Evolutionary conservation across 306 rosid genomes (phyloP).

Genomic region (Calophaca sinica): DNA sequence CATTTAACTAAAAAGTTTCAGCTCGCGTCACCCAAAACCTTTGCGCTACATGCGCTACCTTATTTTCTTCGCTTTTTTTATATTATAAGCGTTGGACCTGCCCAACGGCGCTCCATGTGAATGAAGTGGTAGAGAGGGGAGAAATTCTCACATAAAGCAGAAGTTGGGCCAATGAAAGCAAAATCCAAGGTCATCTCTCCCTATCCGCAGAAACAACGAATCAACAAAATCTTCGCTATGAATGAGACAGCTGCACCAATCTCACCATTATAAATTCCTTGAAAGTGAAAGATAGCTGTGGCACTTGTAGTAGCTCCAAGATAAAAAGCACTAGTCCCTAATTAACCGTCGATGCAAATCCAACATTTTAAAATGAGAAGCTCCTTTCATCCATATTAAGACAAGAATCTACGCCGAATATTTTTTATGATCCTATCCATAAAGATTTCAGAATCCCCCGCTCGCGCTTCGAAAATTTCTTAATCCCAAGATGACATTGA

Average conservation of each 20-base stretch:
- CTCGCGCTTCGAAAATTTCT: neutral
- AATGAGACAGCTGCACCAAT: slow-evolving; percentile 61
- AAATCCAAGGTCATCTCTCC: slow-evolving; percentile 59
- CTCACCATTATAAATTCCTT: slow-evolving; percentile 48
- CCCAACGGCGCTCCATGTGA: slow-evolving; percentile 50
- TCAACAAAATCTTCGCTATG: slow-evolving; percentile 67
- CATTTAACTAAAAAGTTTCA: too few relatives aligned
- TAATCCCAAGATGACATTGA: neutral
- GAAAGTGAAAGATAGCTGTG: slow-evolving; percentile 40
- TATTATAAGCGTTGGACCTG: neutral
- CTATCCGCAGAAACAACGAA: slow-evolving; percentile 62
- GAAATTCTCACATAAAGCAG: neutral
- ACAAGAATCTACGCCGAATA: slow-evolving; percentile 26
- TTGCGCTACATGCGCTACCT: too few relatives aligned
- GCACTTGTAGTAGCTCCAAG: slow-evolving; percentile 37
- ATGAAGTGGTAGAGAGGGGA: slow-evolving; percentile 42
- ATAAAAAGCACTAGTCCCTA: slow-evolving; percentile 41
- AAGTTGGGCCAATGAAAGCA: slow-evolving; percentile 64
- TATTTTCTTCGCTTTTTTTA: too few relatives aligned
- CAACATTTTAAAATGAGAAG: neutral
- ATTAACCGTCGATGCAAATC: slow-evolving; percentile 37
- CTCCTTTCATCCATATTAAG: slow-evolving; percentile 50
- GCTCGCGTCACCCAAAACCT: too few relatives aligned
- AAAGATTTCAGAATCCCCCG: neutral
- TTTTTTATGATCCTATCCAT: neutral